A percentile compares a stretch with the other conserved stretches of the same genome.
phyloP scores from a whole-genome alignment of 2,329 filamentous ascomycete genomes.

The Alternaria triticina region DNA sequence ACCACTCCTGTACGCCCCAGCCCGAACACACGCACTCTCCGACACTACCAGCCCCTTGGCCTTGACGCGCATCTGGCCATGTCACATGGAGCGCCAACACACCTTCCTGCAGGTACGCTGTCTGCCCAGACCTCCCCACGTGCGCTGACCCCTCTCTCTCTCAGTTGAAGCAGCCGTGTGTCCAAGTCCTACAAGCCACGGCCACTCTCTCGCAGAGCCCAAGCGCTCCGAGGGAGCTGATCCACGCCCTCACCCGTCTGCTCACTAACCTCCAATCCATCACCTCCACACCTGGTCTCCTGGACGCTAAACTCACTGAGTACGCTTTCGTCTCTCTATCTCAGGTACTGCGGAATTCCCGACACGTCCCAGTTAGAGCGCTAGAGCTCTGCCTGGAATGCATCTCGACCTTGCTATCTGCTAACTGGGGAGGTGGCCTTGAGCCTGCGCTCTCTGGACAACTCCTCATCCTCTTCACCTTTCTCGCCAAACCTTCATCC shows the following conservation, averaged over 20 bases:
- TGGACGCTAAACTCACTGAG: slow-evolving; percentile 87
- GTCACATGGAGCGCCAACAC: slow-evolving; percentile 46
- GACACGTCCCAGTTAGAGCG: slow-evolving; percentile 71
- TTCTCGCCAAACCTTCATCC: slow-evolving; percentile 76
- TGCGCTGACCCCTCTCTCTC: slow-evolving; percentile 4
- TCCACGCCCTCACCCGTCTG: slow-evolving; percentile 55
- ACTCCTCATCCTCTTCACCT: slow-evolving; percentile 81
- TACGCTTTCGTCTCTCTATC: slow-evolving; percentile 95
- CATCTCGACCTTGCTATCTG: slow-evolving; percentile 72
- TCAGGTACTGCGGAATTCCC: slow-evolving; percentile 79
- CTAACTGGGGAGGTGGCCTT: slow-evolving; percentile 80
- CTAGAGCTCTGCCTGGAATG: slow-evolving; percentile 80
- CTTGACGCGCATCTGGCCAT: neutral
- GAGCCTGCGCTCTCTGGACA: slow-evolving; percentile 78
- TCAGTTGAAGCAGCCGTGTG: slow-evolving; percentile 65
- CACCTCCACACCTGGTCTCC: slow-evolving; percentile 41
- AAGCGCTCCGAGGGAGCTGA: slow-evolving; percentile 55
- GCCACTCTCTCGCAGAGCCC: slow-evolving; percentile 58
- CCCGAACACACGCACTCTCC: neutral
- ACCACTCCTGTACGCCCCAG: neutral
- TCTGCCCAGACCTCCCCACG: neutral
- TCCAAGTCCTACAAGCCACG: slow-evolving; percentile 63
- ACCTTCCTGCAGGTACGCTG: slow-evolving; percentile 47
- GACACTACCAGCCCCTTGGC: neutral
- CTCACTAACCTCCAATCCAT: slow-evolving; percentile 49